Evolutionary conservation across 2,329 filamentous ascomycete genomes (phyloP).

Genomic region (Nemania abortiva): DNA sequence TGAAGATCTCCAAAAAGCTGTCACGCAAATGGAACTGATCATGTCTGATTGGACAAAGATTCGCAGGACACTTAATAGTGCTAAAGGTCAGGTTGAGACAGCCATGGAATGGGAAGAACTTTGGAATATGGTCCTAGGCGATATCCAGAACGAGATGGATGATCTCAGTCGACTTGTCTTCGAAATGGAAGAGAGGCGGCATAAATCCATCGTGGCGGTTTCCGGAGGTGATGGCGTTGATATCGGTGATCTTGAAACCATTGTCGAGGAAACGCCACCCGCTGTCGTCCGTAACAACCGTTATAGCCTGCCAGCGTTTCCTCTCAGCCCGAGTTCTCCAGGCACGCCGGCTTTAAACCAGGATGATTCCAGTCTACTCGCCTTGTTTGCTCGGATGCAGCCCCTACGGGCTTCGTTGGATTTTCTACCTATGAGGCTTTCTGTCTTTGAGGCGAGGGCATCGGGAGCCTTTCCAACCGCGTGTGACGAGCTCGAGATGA

Average conservation of each 20-base stretch:
- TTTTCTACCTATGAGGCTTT: conserved; percentile 94
- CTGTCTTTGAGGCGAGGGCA: conserved; percentile 84
- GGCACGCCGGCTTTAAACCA: conserved; percentile 70
- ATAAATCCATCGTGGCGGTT: conserved; percentile 78
- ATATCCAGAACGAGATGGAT: conserved; percentile 90
- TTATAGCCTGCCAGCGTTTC: conserved; percentile 75
- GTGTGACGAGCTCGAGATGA: conserved; percentile 86
- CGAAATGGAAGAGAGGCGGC: conserved; percentile 96
- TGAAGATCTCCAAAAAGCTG: conserved; percentile 78
- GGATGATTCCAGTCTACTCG: conserved; percentile 89
- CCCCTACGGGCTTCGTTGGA: conserved; percentile 92
- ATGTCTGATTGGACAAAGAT: conserved; percentile 87
- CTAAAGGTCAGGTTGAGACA: conserved; percentile 92
- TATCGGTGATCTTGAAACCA: conserved; percentile 90
- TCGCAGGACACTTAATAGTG: conserved; percentile 78
- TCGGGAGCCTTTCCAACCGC: conserved; percentile 86
- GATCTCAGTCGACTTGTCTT: conserved; percentile 85
- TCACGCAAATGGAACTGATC: conserved; percentile 90
- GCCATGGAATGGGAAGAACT: conserved; percentile 99
- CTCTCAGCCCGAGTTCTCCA: conserved; percentile 72
- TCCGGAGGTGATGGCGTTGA: conserved; percentile 75
- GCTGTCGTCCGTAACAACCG: conserved; percentile 70
- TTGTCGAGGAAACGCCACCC: conserved; percentile 86
- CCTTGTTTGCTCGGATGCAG: conserved; percentile 94
- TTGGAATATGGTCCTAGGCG: conserved; percentile 92